phyloP scores from a whole-genome alignment of 2,329 filamentous ascomycete species.

The Coccinonectria pachysandricola region DNA sequence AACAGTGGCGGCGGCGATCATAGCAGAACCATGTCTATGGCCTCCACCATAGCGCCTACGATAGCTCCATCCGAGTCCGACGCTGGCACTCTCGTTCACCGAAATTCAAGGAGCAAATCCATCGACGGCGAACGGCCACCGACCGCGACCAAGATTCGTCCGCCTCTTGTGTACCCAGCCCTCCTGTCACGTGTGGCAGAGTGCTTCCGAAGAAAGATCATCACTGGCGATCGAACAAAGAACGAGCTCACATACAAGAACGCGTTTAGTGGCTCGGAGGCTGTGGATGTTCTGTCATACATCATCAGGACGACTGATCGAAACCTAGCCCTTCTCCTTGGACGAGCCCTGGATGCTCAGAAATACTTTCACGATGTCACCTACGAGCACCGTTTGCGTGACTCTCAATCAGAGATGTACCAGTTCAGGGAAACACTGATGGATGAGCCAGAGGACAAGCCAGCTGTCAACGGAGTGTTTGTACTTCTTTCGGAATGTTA shows the following conservation, averaged over 20 bases:
- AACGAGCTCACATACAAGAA: constrained; percentile 97
- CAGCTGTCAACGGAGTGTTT: constrained; percentile 84
- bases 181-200: constrained; percentile 87
- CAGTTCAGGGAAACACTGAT: constrained; percentile 91
- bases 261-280: constrained; percentile 89
- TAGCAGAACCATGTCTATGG: constrained; percentile 79
- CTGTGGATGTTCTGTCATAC: constrained; percentile 88
- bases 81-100: constrained; percentile 39
- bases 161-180: constrained; percentile 88
- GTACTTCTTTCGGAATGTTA: constrained; percentile 95
- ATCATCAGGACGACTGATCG: constrained; percentile 96
- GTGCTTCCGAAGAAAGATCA: constrained; percentile 82
- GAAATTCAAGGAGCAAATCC: constrained; percentile 47
- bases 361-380: constrained; percentile 99
- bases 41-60: constrained; percentile 67
- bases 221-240: constrained; percentile 80
- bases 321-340: constrained; percentile 83
- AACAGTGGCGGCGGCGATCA: constrained; percentile 38
- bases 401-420: constrained; percentile 91
- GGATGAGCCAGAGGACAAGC: constrained; percentile 66
- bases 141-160: constrained; percentile 50
- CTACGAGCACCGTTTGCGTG: constrained; percentile 89
- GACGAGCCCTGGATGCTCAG: constrained; percentile 87
- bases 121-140: constrained; percentile 45
- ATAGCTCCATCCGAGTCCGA: constrained; percentile 52